These are phyloP conservation scores for Skeletonema costatum DNA, from an alignment of 108 stramenopile species.

Conservation along the genomic window DNA sequence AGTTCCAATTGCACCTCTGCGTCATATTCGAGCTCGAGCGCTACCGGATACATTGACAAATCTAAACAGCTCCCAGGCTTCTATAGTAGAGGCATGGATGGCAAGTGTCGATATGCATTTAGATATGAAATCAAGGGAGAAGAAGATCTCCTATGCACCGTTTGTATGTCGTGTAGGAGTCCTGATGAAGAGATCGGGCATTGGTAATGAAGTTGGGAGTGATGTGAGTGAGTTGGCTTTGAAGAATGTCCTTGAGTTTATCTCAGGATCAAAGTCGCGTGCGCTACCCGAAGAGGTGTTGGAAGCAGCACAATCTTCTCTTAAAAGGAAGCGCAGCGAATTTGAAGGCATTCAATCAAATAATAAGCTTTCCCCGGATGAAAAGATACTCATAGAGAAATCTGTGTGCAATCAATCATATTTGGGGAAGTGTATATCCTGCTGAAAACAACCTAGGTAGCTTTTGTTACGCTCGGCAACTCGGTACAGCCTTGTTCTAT, in stretches of 20 bases:
- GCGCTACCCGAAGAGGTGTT: slow-evolving; percentile 55
- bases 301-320: slow-evolving; percentile 50
- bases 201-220: slow-evolving; percentile 53
- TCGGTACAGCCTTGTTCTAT: too few species aligned
- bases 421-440: too few species aligned
- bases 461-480: too few species aligned
- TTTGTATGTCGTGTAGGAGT: slow-evolving; percentile 73
- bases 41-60: slow-evolving; percentile 51
- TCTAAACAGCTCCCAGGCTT: slow-evolving; percentile 62
- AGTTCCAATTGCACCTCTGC: slow-evolving; percentile 38
- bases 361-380: slow-evolving; percentile 4
- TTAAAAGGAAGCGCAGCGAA: slow-evolving; percentile 47
- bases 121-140: slow-evolving; percentile 76
- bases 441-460: too few species aligned
- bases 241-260: slow-evolving; percentile 73
- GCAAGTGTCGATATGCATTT: slow-evolving; percentile 75
- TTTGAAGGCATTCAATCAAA: slow-evolving; percentile 3
- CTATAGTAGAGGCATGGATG: slow-evolving; percentile 80
- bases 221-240: slow-evolving; percentile 55
- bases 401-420: slow-evolving; percentile 39
- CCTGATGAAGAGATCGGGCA: slow-evolving; percentile 52
- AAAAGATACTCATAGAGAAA: slow-evolving; percentile 61
- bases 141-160: slow-evolving; percentile 71
- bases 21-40: slow-evolving; percentile 16
- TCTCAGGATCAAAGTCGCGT: slow-evolving; percentile 71